These are phyloP conservation scores for Bipolaris zeicola DNA, from an alignment of 2,329 filamentous ascomycete species.

Conservation along the genomic window DNA sequence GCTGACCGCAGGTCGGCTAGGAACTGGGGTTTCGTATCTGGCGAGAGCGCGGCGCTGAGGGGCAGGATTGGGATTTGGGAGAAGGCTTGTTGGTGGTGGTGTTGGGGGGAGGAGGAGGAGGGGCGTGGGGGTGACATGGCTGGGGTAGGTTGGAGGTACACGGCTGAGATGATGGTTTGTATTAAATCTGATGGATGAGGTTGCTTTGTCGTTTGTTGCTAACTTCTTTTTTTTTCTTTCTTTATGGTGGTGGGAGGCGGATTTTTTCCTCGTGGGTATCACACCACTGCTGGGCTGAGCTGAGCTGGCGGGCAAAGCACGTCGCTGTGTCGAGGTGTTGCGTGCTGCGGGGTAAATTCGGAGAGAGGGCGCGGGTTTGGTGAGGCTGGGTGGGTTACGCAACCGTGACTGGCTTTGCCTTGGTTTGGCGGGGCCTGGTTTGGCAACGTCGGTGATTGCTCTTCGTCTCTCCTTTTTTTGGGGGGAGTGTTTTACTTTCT, in stretches of 20 bases:
- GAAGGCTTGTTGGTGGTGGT: slow-evolving; percentile 56
- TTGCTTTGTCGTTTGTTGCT: too few relatives aligned
- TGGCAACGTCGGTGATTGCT: too few relatives aligned
- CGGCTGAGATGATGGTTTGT: too few relatives aligned
- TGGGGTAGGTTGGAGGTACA: too few relatives aligned
- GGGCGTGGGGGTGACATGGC: neutral
- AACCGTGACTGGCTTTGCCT: too few relatives aligned
- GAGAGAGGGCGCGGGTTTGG: too few relatives aligned
- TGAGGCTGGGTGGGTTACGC: neutral
- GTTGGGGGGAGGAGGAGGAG: neutral
- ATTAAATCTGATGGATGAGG: too few relatives aligned
- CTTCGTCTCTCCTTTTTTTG: neutral
- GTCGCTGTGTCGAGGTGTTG: neutral
- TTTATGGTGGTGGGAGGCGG: too few relatives aligned
- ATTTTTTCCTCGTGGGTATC: too few relatives aligned
- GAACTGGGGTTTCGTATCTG: slow-evolving; percentile 75
- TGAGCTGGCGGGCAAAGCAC: neutral
- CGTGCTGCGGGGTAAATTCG: slow-evolving; percentile 3
- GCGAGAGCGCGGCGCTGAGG: slow-evolving; percentile 67
- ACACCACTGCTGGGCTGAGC: too few relatives aligned
- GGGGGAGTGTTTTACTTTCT: neutral
- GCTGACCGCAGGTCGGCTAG: slow-evolving; percentile 73
- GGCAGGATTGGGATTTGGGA: slow-evolving; percentile 78
- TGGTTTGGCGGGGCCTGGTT: too few relatives aligned
- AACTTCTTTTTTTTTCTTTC: too few relatives aligned